Evolutionary conservation across 2,329 filamentous ascomycete genomes (phyloP).

Genomic region (Ascomycota sp.): DNA sequence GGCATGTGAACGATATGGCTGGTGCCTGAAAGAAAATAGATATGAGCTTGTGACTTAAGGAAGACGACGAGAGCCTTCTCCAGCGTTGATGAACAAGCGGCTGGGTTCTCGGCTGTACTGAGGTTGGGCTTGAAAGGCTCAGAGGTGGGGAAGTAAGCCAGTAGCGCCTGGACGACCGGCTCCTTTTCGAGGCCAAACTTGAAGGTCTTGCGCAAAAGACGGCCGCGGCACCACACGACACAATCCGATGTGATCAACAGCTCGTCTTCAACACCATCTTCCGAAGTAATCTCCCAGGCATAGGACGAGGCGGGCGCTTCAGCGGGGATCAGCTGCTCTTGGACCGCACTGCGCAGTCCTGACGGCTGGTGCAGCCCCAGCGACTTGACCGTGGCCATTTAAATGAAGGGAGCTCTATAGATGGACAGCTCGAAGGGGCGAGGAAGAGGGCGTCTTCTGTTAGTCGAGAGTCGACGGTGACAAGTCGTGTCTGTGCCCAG

Average conservation of each 20-base stretch:
- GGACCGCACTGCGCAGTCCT: constrained; percentile 60
- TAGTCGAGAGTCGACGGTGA: not conserved
- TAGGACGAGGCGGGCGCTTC: constrained; percentile 46
- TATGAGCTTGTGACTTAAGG: constrained; percentile 75
- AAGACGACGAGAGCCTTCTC: constrained; percentile 68
- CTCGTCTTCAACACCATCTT: constrained; percentile 44
- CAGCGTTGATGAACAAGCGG: constrained; percentile 10
- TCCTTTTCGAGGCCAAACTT: constrained; percentile 74
- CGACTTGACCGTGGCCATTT: constrained; percentile 77
- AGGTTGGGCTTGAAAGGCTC: constrained; percentile 12
- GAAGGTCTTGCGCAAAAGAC: constrained; percentile 65
- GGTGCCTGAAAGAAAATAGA: constrained; percentile 74
- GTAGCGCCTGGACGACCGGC: constrained; percentile 59
- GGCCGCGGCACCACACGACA: constrained; percentile 76
- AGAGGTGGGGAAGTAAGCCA: constrained; percentile 54
- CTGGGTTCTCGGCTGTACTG: constrained; percentile 2
- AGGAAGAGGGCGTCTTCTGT: not conserved
- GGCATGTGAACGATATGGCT: constrained; percentile 81
- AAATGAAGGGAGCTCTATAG: constrained; percentile 10
- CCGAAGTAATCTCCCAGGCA: constrained; percentile 44
- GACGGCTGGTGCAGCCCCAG: constrained; percentile 77
- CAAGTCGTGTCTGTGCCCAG: not conserved
- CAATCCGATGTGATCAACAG: constrained; percentile 50
- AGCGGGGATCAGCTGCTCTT: constrained; percentile 51
- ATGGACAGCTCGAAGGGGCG: not conserved